Evolutionary conservation across 2,329 filamentous ascomycete species (phyloP).

Genomic region (Pseudogymnoascus destructans): DNA sequence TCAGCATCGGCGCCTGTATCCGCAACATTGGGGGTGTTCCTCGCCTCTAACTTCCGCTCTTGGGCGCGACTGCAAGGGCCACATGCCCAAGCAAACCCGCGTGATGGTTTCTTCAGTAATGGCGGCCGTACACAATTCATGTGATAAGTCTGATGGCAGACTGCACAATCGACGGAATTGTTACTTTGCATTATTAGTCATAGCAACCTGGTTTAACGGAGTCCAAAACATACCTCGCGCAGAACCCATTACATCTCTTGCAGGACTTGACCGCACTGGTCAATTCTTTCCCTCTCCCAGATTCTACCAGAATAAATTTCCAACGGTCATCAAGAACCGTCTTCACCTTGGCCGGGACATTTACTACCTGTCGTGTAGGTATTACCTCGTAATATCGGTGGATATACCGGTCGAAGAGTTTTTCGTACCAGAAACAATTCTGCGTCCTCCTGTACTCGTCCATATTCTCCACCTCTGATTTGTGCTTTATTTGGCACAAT

Average conservation of each 20-base stretch:
- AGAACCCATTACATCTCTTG: conserved; percentile 84
- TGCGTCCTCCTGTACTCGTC: conserved; percentile 73
- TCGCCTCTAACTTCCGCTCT: conserved; percentile 80
- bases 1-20: conserved; percentile 53
- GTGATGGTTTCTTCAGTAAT: conserved; percentile 85
- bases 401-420: conserved; percentile 95
- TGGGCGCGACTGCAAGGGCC: conserved; percentile 92
- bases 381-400: conserved; percentile 97
- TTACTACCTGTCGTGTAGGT: conserved; percentile 82
- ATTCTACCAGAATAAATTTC: conserved; percentile 92
- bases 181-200: conserved; percentile 38
- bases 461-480: conserved; percentile 69
- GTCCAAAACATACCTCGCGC: conserved; percentile 58
- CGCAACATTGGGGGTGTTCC: conserved; percentile 64
- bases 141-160: conserved; percentile 90
- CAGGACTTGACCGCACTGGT: conserved; percentile 93
- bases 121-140: conserved; percentile 96
- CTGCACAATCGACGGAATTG: conserved; percentile 93
- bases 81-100: conserved; percentile 96
- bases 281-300: conserved; percentile 84
- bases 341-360: conserved; percentile 89
- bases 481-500: conserved; percentile 83
- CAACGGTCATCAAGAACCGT: conserved; percentile 91
- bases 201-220: not conserved
- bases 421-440: conserved; percentile 93